Evolutionary conservation across 2,329 filamentous ascomycete genomes (phyloP).

Genomic region (Septoria petroselini): DNA sequence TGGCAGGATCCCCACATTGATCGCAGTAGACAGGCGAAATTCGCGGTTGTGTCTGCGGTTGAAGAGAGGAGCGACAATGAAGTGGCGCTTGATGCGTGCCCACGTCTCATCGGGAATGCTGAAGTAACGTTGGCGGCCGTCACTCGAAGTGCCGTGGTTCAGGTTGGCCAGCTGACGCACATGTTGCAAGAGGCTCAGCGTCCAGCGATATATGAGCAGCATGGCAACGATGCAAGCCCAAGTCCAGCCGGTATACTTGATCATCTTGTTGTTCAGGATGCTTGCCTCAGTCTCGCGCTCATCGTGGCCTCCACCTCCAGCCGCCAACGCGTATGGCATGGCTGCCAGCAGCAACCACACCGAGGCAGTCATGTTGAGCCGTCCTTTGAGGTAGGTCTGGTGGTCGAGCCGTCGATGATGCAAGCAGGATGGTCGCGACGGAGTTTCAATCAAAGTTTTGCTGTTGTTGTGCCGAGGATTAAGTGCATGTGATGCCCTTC

Average conservation of each 20-base stretch:
- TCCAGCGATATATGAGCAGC: constrained; percentile 65
- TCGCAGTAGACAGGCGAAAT: constrained; percentile 50
- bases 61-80: constrained; percentile 49
- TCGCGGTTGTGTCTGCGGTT: constrained; percentile 51
- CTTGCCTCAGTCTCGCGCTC: constrained; percentile 19
- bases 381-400: not conserved
- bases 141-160: constrained; percentile 62
- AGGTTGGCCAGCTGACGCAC: constrained; percentile 72
- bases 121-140: constrained; percentile 67
- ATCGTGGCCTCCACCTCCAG: constrained; percentile 10
- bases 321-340: constrained; percentile 16
- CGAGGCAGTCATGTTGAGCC: constrained; percentile 14
- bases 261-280: constrained; percentile 33
- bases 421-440: not conserved
- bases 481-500: constrained; percentile 1
- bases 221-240: constrained; percentile 62
- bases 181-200: constrained; percentile 61
- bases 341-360: constrained; percentile 24
- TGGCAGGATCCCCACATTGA: constrained; percentile 51
- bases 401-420: not conserved
- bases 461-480: not conserved
- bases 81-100: constrained; percentile 47
- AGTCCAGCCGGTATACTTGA: constrained; percentile 42
- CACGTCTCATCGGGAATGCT: constrained; percentile 56
- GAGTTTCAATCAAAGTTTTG: not conserved